Evolutionary conservation across 345 rosid species (phyloP).

Genomic region (Lagerstroemia speciosa): DNA sequence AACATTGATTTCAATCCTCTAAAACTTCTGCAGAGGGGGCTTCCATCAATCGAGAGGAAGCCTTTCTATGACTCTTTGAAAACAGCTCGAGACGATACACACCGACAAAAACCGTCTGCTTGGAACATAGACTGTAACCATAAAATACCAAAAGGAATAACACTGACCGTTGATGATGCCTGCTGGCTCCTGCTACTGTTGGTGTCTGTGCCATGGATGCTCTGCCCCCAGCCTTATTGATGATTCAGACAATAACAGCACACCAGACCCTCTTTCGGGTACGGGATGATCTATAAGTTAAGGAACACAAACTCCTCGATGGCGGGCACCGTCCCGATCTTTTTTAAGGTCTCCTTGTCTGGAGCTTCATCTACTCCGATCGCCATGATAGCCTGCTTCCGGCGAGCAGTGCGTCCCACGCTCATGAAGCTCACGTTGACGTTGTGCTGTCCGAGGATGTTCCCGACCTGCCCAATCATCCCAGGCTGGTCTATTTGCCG

Average conservation of each 20-base stretch:
- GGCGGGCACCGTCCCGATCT: constrained; percentile 51
- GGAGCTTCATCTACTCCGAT: constrained; percentile 88
- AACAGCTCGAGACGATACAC: background rate
- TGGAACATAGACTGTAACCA: background rate
- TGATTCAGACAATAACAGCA: background rate
- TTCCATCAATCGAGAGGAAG: background rate
- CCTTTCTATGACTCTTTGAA: background rate
- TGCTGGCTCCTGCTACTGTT: constrained; percentile 11
- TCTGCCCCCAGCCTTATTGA: background rate
- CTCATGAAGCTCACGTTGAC: constrained; percentile 84
- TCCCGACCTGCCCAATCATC: constrained; percentile 75
- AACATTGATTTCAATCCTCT: background rate
- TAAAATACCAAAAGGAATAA: background rate
- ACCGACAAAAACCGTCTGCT: background rate
- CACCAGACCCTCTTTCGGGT: background rate
- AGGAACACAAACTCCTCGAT: constrained; percentile 79
- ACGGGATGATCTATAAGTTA: constrained; percentile 18
- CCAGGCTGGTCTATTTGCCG: constrained; percentile 82
- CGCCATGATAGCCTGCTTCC: constrained; percentile 73
- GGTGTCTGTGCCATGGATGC: background rate
- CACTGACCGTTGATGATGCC: background rate
- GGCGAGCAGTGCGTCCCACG: constrained; percentile 53
- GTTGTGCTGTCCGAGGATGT: constrained; percentile 58
- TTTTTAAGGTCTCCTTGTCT: constrained; percentile 36
- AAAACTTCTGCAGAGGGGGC: background rate